These are phyloP conservation scores for Sporisorium iseilematis-ciliati DNA, from an alignment of 1,284 basidiomycete genomes.

Conservation along the genomic window DNA sequence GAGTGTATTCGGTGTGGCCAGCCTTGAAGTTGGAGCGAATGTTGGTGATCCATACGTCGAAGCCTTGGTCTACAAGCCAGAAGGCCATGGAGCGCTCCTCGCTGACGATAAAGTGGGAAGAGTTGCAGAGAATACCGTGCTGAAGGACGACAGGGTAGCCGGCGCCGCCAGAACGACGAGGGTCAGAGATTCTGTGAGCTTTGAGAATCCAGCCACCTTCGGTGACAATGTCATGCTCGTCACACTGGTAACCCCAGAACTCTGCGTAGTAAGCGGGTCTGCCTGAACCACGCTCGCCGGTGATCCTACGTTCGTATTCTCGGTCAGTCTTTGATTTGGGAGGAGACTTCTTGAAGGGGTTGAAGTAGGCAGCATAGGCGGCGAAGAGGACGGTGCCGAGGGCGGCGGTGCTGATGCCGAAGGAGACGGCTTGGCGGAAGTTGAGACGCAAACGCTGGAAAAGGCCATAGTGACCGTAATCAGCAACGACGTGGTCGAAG, in stretches of 20 bases:
- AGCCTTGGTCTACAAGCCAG: constrained; percentile 69
- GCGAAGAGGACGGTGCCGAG: constrained; percentile 52
- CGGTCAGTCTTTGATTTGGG: constrained; percentile 61
- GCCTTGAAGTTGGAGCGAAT: constrained; percentile 67
- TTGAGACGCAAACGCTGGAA: constrained; percentile 56
- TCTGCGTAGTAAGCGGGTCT: constrained; percentile 67
- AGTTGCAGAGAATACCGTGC: constrained; percentile 69
- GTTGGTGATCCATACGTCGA: constrained; percentile 69
- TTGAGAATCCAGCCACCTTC: constrained; percentile 69
- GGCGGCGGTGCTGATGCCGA: constrained; percentile 45
- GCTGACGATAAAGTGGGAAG: constrained; percentile 64
- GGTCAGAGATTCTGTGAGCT: constrained; percentile 68
- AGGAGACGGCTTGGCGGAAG: constrained; percentile 62
- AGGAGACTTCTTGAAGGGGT: constrained; percentile 63
- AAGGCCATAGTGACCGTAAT: constrained; percentile 61
- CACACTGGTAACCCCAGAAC: constrained; percentile 70
- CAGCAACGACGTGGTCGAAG: constrained; percentile 65
- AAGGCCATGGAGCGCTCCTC: constrained; percentile 69
- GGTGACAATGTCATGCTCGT: constrained; percentile 67
- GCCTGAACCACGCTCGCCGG: constrained; percentile 65
- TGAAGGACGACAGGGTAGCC: constrained; percentile 69
- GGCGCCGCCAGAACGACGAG: constrained; percentile 58
- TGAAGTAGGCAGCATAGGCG: constrained; percentile 61
- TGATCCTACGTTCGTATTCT: constrained; percentile 68
- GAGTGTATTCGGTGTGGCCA: constrained; percentile 64